phyloP scores from a whole-genome alignment of 192 early-diverging fungal genomes.

The Linnemannia exigua region DNA sequence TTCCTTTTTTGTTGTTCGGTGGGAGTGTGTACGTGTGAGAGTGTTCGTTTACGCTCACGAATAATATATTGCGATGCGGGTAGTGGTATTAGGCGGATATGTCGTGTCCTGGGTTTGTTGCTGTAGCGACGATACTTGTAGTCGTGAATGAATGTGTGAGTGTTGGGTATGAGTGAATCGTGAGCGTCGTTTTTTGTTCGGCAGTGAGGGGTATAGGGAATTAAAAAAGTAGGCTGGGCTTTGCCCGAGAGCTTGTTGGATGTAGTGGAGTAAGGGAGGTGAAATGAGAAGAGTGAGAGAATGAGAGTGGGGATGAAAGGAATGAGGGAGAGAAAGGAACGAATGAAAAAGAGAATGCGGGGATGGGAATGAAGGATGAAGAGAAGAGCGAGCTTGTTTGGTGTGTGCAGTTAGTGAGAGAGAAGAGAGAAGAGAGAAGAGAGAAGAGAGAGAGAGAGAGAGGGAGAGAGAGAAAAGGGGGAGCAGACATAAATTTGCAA shows the following conservation, averaged over 20 bases:
- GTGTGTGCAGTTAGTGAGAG: background rate
- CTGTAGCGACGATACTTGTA: background rate
- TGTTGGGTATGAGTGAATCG: background rate
- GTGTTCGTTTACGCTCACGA: background rate
- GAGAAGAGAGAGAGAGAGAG: constrained; percentile 1
- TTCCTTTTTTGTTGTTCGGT: background rate
- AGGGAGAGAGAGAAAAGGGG: background rate
- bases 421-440: constrained; percentile 14
- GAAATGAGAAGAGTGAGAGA: background rate
- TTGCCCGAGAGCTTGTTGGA: background rate
- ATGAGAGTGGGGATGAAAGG: background rate
- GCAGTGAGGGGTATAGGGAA: background rate
- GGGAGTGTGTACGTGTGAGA: background rate
- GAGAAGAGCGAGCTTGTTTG: constrained; percentile 6
- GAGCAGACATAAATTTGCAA: background rate
- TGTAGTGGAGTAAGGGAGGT: background rate
- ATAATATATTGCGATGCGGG: background rate
- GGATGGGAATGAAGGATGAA: background rate
- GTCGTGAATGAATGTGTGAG: background rate
- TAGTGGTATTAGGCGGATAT: background rate
- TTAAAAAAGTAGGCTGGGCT: background rate
- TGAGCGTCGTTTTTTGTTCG: background rate
- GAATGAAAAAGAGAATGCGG: background rate
- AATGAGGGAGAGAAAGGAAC: background rate
- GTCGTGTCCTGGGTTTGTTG: too few species aligned